These are phyloP conservation scores for Didymella arachidicola DNA, from an alignment of 2,329 filamentous ascomycete genomes.

Conservation along the genomic window DNA sequence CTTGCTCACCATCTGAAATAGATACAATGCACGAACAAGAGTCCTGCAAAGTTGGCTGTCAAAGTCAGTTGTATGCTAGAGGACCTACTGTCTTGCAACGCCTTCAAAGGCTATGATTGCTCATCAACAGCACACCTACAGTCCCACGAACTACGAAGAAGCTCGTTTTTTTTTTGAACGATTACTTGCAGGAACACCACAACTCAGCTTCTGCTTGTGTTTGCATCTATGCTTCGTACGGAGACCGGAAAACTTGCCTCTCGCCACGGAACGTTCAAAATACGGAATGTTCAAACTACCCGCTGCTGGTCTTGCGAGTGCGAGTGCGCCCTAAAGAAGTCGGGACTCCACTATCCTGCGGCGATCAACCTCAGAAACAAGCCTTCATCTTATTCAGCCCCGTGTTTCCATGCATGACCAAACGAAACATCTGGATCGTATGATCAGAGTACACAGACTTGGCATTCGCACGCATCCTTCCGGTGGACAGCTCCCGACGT, in stretches of 20 bases:
- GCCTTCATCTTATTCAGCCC: neutral
- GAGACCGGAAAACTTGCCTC: neutral
- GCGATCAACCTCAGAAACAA: neutral
- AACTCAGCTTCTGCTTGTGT: no score
- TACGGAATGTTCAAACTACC: neutral
- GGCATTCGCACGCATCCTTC: neutral
- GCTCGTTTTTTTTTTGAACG: no score
- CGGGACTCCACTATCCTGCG: neutral
- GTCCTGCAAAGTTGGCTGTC: no score
- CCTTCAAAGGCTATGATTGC: no score
- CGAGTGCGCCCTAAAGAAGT: no score
- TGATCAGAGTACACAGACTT: neutral
- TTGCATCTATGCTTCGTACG: no score
- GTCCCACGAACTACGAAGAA: neutral
- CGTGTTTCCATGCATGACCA: neutral
- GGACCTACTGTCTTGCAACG: no score
- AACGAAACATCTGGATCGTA: neutral
- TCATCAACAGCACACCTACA: neutral
- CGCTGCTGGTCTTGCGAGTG: no score
- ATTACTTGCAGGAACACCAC: no score
- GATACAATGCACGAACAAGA: no score
- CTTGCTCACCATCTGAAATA: no score
- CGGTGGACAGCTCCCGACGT: neutral
- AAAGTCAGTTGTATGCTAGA: no score
- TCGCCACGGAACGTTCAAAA: neutral